Conservation (phyloP, 139 green algal genomes). For the Trebouxia sp. region DNA sequence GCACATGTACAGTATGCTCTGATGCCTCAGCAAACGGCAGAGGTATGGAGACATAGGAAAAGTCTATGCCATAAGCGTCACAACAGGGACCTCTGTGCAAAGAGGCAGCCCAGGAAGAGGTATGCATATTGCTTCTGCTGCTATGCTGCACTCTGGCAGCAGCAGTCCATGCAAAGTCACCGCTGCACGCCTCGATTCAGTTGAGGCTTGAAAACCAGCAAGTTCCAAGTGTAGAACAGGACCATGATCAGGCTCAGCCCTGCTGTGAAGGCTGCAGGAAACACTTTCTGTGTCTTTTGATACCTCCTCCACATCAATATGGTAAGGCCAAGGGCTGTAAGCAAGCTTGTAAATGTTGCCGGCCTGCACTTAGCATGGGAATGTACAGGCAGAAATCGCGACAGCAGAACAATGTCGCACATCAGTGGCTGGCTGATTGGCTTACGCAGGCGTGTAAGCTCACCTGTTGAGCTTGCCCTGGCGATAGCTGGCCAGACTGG, state of each 20-base stretch:
- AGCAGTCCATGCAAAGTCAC: no score
- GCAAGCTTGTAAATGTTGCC: constrained; percentile 28
- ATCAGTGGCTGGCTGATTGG: no score
- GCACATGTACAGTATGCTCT: no score
- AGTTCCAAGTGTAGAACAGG: constrained; percentile 35
- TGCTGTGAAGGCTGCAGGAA: constrained; percentile 28
- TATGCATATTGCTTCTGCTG: no score
- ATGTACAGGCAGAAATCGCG: no score
- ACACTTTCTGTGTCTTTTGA: constrained; percentile 19
- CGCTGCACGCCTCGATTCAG: not conserved
- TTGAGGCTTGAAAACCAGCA: constrained; percentile 14
- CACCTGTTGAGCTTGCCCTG: not conserved
- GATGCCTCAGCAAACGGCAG: no score
- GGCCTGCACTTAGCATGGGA: constrained; percentile 26
- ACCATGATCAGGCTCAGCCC: constrained; percentile 24
- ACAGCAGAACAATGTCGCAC: not conserved
- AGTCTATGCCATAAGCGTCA: no score
- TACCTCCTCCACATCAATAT: constrained; percentile 28
- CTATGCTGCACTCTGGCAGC: no score
- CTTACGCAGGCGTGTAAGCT: no score
- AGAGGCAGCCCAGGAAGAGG: no score
- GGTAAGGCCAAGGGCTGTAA: constrained; percentile 15
- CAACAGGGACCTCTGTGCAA: no score
- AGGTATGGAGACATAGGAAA: no score
- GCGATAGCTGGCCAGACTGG: constrained; percentile 22